A percentile compares a stretch with the other conserved stretches of the same genome.
Conservation (phyloP, 176 grass and related monocot species). For the Triticum urartu region DNA sequence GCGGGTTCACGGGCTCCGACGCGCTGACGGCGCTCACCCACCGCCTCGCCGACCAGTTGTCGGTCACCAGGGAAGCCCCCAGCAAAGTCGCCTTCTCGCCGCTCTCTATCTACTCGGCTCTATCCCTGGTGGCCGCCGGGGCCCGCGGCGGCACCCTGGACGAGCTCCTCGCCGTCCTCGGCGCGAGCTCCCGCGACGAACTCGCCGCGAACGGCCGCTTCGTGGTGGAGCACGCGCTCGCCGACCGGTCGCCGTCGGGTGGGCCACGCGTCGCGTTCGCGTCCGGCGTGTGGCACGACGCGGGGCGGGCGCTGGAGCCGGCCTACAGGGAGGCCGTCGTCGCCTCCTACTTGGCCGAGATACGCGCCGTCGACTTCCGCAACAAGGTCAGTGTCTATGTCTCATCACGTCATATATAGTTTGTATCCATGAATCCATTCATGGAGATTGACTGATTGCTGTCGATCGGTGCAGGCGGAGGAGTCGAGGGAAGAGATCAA, state of each 20-base stretch:
- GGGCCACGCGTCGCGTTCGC: background rate
- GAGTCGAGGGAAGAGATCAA: background rate
- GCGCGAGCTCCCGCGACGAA: background rate
- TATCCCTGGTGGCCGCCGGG: background rate
- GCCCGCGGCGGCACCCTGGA: background rate
- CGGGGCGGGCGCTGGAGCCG: background rate
- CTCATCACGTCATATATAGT: no score
- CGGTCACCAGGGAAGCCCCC: background rate
- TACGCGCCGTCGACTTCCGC: background rate
- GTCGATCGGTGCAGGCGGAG: background rate
- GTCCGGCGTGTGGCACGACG: background rate
- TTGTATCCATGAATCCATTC: background rate
- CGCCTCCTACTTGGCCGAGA: background rate
- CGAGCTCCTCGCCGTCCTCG: background rate
- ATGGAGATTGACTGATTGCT: background rate
- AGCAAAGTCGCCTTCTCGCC: background rate
- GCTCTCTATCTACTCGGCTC: background rate
- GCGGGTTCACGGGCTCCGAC: background rate
- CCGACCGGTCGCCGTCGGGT: background rate
- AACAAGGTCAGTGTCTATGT: background rate
- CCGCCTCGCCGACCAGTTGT: background rate
- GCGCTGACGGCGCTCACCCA: background rate
- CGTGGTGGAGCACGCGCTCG: background rate
- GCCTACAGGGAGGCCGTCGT: background rate
- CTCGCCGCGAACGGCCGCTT: background rate